Evolutionary conservation across 768 basidiomycete species (phyloP), one percentile per base, ranked within the genome.

Genomic region (Hygrophorus pudorinus): DNA sequence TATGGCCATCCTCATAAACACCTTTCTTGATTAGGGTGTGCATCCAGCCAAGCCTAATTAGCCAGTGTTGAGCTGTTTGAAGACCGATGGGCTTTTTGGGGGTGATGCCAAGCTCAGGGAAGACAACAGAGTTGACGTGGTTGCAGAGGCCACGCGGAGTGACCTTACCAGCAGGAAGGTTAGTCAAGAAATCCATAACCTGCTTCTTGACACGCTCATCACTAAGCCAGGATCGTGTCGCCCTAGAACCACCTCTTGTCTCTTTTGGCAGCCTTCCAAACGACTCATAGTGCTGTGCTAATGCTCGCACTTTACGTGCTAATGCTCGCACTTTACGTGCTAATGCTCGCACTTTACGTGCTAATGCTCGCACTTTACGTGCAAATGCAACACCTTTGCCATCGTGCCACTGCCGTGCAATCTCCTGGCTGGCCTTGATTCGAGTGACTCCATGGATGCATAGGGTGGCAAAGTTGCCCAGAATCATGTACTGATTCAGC

Each of bases 331-430:
- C n/a, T n/a, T n/a, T n/a, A n/a, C n/a, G n/a, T n/a, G n/a, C n/a
- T n/a, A n/a, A n/a, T n/a, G n/a, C n/a, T n/a, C n/a, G n/a, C n/a
- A n/a, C n/a, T n/a, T n/a, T n/a, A 3, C 52, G 47, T 35, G 63
- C 60, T 8, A 68, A 53, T 5, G 56, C 56, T 1, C 57, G 44
- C 11, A 67, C 48, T 1, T 48, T 44, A 3, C 56, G 48, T 0
- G 64, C 56, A 54, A 63, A 65, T 21, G 50, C 51, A 8, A 36
- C 47, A 1, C 62, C 62, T 16, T 56, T 35, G 1, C 54, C 53
- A 34, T 64, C 58, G 48, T 66, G 63, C 65, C 61, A 70, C 44
- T 67, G 65, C 2, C 27, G n/a, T 27, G 65, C 62, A 56, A 68
- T 64, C 36, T 63, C 53, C 12, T 45, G 2, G 39, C 66, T 67